phyloP scores from a whole-genome alignment of 345 rosid species.

The Boechera retrofracta region DNA sequence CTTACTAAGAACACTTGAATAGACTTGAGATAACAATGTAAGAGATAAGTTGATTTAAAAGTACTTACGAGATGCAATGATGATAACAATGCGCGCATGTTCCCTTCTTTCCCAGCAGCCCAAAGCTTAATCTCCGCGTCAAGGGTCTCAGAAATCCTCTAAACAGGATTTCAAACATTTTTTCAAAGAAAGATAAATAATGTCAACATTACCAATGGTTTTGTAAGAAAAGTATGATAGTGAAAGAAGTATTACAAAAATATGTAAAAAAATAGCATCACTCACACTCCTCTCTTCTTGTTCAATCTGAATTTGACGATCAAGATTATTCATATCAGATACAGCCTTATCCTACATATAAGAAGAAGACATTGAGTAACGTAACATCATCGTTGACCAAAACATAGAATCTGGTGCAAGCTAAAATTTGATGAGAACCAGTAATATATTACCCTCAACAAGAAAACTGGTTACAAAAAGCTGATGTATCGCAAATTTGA shows the following conservation, averaged over 20 bases:
- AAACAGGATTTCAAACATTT: background rate
- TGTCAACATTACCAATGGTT: background rate
- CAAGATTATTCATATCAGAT: conserved; percentile 75
- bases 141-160: conserved; percentile 68
- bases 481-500: too few relatives aligned
- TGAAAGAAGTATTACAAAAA: background rate
- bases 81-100: conserved; percentile 71
- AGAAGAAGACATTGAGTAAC: background rate
- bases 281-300: conserved; percentile 83
- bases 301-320: conserved; percentile 61
- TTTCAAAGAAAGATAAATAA: background rate
- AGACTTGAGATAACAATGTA: background rate
- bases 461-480: too few relatives aligned
- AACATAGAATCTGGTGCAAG: too few relatives aligned
- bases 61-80: conserved; percentile 70
- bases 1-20: background rate
- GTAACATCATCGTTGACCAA: too few relatives aligned
- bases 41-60: background rate
- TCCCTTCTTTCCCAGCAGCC: conserved; percentile 63
- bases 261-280: conserved; percentile 1
- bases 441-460: too few relatives aligned
- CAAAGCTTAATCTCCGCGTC: conserved; percentile 37
- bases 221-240: background rate
- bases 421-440: too few relatives aligned
- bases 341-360: conserved; percentile 64